Conservation (phyloP, 257 asterid species). For the Voacanga thouarsii region DNA sequence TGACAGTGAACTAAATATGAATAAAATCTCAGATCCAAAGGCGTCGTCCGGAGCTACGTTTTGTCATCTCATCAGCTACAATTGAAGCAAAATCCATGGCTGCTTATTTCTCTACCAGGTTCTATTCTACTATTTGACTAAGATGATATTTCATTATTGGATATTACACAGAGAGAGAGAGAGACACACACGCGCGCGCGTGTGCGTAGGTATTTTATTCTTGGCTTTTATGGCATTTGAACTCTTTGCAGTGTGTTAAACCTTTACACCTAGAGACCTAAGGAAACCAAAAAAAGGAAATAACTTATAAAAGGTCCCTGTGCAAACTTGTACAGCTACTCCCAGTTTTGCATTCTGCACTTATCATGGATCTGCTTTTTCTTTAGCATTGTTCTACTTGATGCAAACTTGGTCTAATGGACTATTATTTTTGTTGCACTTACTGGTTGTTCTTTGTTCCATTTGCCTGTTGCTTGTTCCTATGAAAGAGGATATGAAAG, state of each 20-base stretch:
- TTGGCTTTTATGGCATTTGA: background rate
- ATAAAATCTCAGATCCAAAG: slow-evolving; percentile 58
- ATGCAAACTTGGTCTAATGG: background rate
- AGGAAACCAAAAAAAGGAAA: background rate
- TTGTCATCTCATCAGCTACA: slow-evolving; percentile 91
- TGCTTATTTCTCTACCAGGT: slow-evolving; percentile 75
- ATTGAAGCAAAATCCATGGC: slow-evolving; percentile 95
- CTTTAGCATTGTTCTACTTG: background rate
- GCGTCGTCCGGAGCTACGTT: slow-evolving; percentile 83
- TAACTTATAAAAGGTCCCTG: background rate
- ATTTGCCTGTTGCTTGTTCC: background rate
- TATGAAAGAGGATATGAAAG: background rate
- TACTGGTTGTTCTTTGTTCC: background rate
- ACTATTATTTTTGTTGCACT: background rate
- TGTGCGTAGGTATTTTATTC: background rate
- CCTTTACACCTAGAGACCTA: background rate
- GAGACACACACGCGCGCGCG: no score
- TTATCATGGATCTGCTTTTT: background rate
- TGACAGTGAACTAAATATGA: slow-evolving; percentile 7
- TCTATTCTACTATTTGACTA: slow-evolving; percentile 18
- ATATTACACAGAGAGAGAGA: background rate
- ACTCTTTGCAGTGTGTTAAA: background rate
- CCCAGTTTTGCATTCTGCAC: background rate
- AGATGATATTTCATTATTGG: background rate
- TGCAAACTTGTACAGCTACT: background rate